A percentile compares a stretch with the other conserved stretches of the same genome.
phyloP scores from a whole-genome alignment of 257 asterid species.

The Gentiana macrophylla region DNA sequence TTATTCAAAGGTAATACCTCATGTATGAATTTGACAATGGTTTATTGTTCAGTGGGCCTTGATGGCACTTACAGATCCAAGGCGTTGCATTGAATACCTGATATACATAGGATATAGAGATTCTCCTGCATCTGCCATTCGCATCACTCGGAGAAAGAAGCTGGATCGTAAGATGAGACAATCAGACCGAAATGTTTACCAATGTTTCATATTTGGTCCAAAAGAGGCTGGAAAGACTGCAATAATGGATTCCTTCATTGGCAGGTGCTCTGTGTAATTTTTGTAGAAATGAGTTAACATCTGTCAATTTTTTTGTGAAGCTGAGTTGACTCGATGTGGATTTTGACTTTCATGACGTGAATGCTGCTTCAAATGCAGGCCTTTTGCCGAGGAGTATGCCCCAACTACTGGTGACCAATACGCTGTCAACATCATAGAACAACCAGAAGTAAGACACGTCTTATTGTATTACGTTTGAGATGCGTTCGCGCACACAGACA shows the following conservation, averaged over 20 bases:
- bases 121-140: conserved; percentile 74
- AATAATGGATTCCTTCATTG: conserved; percentile 56
- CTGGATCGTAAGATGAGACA: conserved; percentile 88
- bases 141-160: conserved; percentile 76
- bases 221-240: conserved; percentile 88
- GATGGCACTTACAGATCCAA: conserved; percentile 88
- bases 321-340: background rate
- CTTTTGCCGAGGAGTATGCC: conserved; percentile 62
- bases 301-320: background rate
- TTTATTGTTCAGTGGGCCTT: conserved; percentile 71
- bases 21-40: background rate
- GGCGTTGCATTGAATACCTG: conserved; percentile 68
- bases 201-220: conserved; percentile 92
- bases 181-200: conserved; percentile 70
- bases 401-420: conserved; percentile 49
- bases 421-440: conserved; percentile 63
- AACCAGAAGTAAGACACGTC: conserved; percentile 34
- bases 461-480: no score
- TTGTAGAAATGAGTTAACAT: background rate
- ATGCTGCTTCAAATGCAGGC: conserved; percentile 30
- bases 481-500: no score
- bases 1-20: no score
- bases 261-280: conserved; percentile 44
- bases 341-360: background rate
- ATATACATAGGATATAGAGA: conserved; percentile 83